Evolutionary conservation across 2,329 filamentous ascomycete species (phyloP).

Genomic region (Magnaporthales sp.): DNA sequence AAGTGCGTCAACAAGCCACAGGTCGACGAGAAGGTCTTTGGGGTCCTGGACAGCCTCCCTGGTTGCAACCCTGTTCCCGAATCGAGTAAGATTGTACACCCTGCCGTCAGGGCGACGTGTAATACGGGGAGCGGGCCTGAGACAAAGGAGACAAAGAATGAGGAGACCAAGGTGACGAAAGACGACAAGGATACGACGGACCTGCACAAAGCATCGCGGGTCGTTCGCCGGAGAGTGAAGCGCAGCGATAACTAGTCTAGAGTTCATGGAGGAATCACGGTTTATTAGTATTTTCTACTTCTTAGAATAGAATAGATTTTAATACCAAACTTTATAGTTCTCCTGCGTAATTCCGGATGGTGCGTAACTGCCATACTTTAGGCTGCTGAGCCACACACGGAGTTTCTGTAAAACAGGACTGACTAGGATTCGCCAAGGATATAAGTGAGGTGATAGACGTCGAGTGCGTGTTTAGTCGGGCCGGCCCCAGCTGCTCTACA

Average conservation of each 20-base stretch:
- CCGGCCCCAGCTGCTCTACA: no score
- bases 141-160: not conserved
- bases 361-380: no score
- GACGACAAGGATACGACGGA: not conserved
- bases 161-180: no score
- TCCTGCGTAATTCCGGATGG: no score
- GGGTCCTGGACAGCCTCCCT: constrained; percentile 1
- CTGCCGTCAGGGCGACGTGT: not conserved
- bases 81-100: not conserved
- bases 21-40: not conserved
- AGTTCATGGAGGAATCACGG: not conserved
- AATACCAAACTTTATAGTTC: no score
- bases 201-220: not conserved
- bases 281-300: no score
- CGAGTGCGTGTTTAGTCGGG: no score
- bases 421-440: no score
- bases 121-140: not conserved
- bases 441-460: no score
- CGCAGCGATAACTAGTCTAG: not conserved
- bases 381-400: no score
- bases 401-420: no score
- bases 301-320: not conserved
- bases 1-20: constrained; percentile 3
- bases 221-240: not conserved
- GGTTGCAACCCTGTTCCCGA: constrained; percentile 18